Evolutionary conservation across 352 stramenopile species (phyloP).

Genomic region (Globisporangium recalcitrans): DNA sequence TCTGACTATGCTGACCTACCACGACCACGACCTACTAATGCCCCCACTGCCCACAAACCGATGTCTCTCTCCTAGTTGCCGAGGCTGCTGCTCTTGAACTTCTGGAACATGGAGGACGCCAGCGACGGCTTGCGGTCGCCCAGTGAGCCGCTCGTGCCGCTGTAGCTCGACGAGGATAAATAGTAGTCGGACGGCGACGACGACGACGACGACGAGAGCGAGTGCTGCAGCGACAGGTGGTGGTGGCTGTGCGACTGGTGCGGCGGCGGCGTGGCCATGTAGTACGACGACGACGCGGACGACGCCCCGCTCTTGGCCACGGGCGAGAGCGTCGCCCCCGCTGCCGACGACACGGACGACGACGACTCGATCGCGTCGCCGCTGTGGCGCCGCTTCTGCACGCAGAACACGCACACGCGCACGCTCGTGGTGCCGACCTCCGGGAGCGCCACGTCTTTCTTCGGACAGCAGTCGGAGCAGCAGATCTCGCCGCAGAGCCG

Average conservation of each 20-base stretch:
- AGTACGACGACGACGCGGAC: neutral
- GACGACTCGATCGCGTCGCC: constrained; percentile 21
- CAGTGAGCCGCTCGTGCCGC: constrained; percentile 12
- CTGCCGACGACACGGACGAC: constrained; percentile 17
- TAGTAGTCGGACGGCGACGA: constrained; percentile 36
- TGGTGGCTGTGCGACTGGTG: constrained; percentile 7
- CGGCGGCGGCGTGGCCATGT: constrained; percentile 13
- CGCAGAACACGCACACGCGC: constrained; percentile 58
- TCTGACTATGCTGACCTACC: neutral
- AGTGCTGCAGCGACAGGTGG: constrained; percentile 10
- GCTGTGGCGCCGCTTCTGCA: constrained; percentile 50
- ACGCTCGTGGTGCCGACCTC: constrained; percentile 57
- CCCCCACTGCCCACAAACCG: no score
- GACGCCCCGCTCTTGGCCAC: constrained; percentile 3
- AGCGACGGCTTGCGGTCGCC: constrained; percentile 48
- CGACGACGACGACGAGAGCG: constrained; percentile 22
- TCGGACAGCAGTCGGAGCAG: constrained; percentile 74
- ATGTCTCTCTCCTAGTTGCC: neutral
- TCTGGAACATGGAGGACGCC: constrained; percentile 47
- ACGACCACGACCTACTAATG: neutral
- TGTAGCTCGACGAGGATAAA: constrained; percentile 37
- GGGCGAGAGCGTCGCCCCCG: constrained; percentile 14
- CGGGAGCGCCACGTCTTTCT: constrained; percentile 70
- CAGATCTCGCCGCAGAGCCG: constrained; percentile 73
- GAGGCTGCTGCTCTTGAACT: constrained; percentile 43